phyloP scores from a whole-genome alignment of 2,329 filamentous ascomycete species.

The Fusarium coffeatum region DNA sequence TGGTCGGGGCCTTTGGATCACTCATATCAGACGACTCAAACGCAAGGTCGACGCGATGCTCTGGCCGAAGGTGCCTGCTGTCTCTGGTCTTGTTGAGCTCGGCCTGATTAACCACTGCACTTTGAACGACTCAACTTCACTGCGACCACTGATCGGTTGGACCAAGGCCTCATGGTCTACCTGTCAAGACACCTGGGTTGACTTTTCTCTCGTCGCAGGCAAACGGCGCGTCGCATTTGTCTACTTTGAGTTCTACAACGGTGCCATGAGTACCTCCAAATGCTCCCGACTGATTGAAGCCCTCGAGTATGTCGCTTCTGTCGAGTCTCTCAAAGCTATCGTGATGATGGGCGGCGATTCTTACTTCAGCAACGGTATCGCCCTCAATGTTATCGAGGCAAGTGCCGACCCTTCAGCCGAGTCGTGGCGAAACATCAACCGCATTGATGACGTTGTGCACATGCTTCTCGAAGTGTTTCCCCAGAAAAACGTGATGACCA shows the following conservation, averaged over 20 bases:
- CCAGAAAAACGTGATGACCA: neutral
- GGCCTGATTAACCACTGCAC: neutral
- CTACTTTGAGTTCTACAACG: slow-evolving; percentile 36
- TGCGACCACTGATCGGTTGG: neutral
- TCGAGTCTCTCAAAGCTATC: slow-evolving; percentile 5
- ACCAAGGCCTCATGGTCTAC: neutral
- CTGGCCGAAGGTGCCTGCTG: slow-evolving; percentile 31
- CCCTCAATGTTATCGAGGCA: slow-evolving; percentile 35
- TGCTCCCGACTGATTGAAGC: slow-evolving; percentile 32
- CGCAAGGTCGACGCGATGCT: slow-evolving; percentile 32
- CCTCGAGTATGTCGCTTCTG: slow-evolving; percentile 9
- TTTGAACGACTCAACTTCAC: neutral
- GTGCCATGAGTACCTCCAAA: slow-evolving; percentile 31
- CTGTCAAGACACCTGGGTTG: slow-evolving; percentile 20
- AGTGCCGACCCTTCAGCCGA: slow-evolving; percentile 18
- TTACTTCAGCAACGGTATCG: slow-evolving; percentile 35
- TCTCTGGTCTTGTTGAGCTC: slow-evolving; percentile 10
- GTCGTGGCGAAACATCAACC: slow-evolving; percentile 33
- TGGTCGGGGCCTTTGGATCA: slow-evolving; percentile 27
- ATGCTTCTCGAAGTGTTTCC: slow-evolving; percentile 8
- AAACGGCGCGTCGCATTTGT: slow-evolving; percentile 17
- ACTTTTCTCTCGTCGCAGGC: neutral
- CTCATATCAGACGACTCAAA: slow-evolving; percentile 25
- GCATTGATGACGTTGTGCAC: slow-evolving; percentile 21
- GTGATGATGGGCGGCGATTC: slow-evolving; percentile 32